phyloP scores from a whole-genome alignment of 1,139 yeast species.

The Pichia sp. region DNA sequence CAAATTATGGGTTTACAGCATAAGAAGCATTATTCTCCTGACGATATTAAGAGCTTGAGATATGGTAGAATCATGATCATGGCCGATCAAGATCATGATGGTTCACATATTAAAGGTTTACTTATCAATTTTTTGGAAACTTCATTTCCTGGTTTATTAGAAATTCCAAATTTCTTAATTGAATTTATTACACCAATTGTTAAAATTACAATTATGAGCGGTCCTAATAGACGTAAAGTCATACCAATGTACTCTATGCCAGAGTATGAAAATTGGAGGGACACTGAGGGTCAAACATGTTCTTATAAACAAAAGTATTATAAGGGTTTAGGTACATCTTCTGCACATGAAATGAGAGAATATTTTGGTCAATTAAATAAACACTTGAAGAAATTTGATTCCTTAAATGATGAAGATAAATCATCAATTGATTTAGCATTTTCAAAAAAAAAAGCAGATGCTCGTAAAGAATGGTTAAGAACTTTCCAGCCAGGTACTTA shows the following conservation, averaged over 20 bases:
- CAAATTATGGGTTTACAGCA: conserved; percentile 96
- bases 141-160: conserved; percentile 88
- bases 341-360: conserved; percentile 73
- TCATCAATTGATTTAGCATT: conserved; percentile 88
- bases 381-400: conserved; percentile 82
- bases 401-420: conserved; percentile 73
- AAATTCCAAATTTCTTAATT: conserved; percentile 83
- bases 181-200: conserved; percentile 97
- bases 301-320: conserved; percentile 94
- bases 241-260: conserved; percentile 92
- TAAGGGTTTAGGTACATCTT: conserved; percentile 97
- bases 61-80: conserved; percentile 98
- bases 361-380: conserved; percentile 81
- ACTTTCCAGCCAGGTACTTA: conserved; percentile 87
- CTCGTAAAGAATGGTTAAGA: conserved; percentile 95
- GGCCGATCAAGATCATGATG: conserved; percentile 99
- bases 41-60: conserved; percentile 66
- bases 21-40: conserved; percentile 62
- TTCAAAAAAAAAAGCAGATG: conserved; percentile 93
- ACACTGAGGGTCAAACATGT: conserved; percentile 63
- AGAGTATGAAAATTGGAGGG: conserved; percentile 92
- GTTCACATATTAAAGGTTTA: conserved; percentile 95
- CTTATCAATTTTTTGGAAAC: conserved; percentile 89
- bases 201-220: conserved; percentile 71
- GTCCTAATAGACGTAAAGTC: conserved; percentile 47